Base-by-base conservation (phyloP, 306 rosid genomes). In the Ochetophila trinervis region DNA sequence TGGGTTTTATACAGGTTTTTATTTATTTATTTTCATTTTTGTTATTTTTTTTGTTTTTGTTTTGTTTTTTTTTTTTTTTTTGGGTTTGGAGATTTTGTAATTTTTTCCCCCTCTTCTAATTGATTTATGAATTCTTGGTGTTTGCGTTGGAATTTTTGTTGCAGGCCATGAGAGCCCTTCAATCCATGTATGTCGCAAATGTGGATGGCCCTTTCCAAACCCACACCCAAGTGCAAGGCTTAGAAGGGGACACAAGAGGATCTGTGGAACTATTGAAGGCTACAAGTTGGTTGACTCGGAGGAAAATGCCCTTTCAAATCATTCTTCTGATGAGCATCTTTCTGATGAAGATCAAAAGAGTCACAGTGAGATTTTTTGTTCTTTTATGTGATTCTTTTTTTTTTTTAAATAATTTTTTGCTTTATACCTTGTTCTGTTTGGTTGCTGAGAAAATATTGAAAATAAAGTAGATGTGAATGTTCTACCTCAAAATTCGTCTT, bases 201-300 rank as follows among this genome's bases (percentile, higher is more conserved):
- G 97, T 77, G 88, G 95, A 51, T 83, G 90, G 88, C 75, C 80
- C 36, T 90, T 71, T 21, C 88, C 95, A 12, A 87, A 83, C 42
- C 78, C 82, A 40, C 91, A 87, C 70, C 90, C 97, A 16, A 87
- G 90, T 75, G 76, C 91, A 14, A 83, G 60, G 53, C 90, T 65
- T 13, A 76, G 95, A 68, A 88, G 90, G n/a, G 85, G 91, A 20
- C 95, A 85, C 61, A 87, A 78, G 89, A 89, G 68, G 91, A 85
- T 89, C 80, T 93, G 98, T 69, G 98, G 98, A 75, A 84, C 84
- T 57, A 22, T 87, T 62, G 82, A 93, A 55, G 94, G 98, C 32
- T 82, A 78, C 74, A 80, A 70, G 73, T 40, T 77, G 48, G 70
- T 57, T 37, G 83, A 68, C 32, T 63, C 77, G 9, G 84, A 76